Conservation (phyloP, 2,329 filamentous ascomycete species). For the Botrytis pseudocinerea region DNA sequence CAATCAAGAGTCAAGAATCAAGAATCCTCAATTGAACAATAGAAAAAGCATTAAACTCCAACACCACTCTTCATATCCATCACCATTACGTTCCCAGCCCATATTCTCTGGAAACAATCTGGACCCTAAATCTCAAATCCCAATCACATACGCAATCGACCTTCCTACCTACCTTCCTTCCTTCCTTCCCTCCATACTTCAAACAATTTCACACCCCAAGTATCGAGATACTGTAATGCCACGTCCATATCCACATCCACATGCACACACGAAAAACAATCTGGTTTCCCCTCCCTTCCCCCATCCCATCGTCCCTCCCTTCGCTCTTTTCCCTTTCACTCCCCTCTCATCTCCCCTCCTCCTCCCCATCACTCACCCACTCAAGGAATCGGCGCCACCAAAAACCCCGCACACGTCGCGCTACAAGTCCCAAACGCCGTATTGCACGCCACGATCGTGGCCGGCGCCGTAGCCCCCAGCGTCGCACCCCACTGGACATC, state of each 20-base stretch:
- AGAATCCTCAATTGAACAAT: not conserved
- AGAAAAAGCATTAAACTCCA: not conserved
- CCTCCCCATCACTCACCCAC: not conserved
- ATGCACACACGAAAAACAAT: not conserved
- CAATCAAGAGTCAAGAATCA: not conserved
- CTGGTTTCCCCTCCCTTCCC: too few species aligned
- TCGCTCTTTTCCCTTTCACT: too few species aligned
- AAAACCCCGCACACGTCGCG: conserved; percentile 5
- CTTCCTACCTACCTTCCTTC: not conserved
- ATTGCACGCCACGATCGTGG: conserved; percentile 15
- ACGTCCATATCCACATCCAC: not conserved
- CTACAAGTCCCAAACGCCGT: conserved; percentile 6
- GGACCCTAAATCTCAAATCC: not conserved
- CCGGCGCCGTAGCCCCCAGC: conserved; percentile 5
- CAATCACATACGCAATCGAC: not conserved
- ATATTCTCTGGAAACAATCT: not conserved
- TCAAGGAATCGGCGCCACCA: conserved; percentile 6
- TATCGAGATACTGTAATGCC: not conserved
- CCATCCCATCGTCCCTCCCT: too few species aligned
- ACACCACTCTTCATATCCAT: too few species aligned
- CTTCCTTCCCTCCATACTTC: too few species aligned
- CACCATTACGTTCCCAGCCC: not conserved
- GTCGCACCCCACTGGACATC: conserved; percentile 1
- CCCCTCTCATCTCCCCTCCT: too few species aligned
- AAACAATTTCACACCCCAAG: not conserved